phyloP scores from a whole-genome alignment of 192 early-diverging fungal species.

The Podila epicladia region DNA sequence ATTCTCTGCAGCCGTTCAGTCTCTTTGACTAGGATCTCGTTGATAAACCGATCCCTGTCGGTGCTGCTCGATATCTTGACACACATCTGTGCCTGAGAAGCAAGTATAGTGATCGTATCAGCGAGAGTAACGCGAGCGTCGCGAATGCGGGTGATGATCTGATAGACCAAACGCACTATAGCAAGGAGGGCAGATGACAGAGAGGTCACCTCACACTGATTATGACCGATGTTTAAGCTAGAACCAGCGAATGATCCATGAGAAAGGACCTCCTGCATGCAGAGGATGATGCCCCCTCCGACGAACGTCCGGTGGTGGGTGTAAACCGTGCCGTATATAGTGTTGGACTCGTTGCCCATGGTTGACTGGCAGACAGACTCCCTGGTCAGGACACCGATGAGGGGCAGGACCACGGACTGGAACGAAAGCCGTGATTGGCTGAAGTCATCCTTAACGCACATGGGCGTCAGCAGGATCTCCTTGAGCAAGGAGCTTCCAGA shows the following conservation, averaged over 20 bases:
- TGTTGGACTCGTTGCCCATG: constrained; percentile 29
- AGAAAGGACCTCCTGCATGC: constrained; percentile 30
- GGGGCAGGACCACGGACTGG: constrained; percentile 48
- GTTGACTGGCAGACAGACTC: constrained; percentile 37
- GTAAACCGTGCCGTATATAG: constrained; percentile 47
- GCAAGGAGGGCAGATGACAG: constrained; percentile 36
- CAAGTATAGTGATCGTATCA: constrained; percentile 5
- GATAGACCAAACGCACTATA: constrained; percentile 46
- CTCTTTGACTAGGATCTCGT: constrained; percentile 16
- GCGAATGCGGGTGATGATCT: constrained; percentile 34
- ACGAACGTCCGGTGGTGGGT: constrained; percentile 14
- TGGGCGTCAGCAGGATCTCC: constrained; percentile 29
- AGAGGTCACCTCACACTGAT: constrained; percentile 11
- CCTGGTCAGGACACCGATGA: constrained; percentile 51
- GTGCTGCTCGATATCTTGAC: neutral
- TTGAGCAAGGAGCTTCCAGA: constrained; percentile 20
- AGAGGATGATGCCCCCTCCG: constrained; percentile 27
- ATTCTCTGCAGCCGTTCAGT: constrained; percentile 8
- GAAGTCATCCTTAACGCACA: constrained; percentile 30
- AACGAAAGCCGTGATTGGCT: constrained; percentile 21
- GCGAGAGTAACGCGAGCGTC: constrained; percentile 28
- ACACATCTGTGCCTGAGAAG: neutral
- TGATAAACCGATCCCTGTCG: constrained; percentile 16
- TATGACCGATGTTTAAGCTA: too few relatives aligned
- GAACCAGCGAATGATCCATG: constrained; percentile 28